Percentiles rank a stretch among this genome's conserved stretches.
phyloP scores from a whole-genome alignment of 2,329 filamentous ascomycete species.

The Truncatella angustata region DNA sequence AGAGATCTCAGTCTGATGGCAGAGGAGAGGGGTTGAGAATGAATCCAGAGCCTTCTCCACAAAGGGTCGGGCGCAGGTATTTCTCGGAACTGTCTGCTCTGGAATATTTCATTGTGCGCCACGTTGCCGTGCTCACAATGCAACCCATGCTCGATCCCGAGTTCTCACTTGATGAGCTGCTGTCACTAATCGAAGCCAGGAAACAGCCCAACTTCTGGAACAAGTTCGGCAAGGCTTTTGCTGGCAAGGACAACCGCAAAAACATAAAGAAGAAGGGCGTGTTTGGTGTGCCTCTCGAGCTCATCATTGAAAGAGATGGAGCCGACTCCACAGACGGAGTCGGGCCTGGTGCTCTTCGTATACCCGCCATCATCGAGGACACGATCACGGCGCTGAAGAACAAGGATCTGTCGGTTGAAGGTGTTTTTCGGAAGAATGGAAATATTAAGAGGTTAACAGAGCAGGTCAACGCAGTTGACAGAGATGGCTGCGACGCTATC shows the following conservation, averaged over 20 bases:
- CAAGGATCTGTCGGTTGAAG: slow-evolving; percentile 98
- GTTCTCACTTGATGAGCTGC: slow-evolving; percentile 90
- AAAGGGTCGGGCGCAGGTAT: slow-evolving; percentile 69
- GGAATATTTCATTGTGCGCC: slow-evolving; percentile 96
- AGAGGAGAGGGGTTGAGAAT: slow-evolving; percentile 50
- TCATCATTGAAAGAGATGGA: slow-evolving; percentile 87
- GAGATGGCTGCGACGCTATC: slow-evolving; percentile 78
- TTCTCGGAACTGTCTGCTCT: slow-evolving; percentile 94
- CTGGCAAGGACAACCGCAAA: slow-evolving; percentile 76
- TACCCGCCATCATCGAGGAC: slow-evolving; percentile 94
- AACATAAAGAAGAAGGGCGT: slow-evolving; percentile 86
- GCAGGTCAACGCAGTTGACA: slow-evolving; percentile 81
- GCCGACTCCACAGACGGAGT: slow-evolving; percentile 98
- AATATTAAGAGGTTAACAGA: slow-evolving; percentile 95
- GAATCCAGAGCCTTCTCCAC: slow-evolving; percentile 49
- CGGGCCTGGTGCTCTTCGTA: slow-evolving; percentile 83
- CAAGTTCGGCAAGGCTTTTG: slow-evolving; percentile 92
- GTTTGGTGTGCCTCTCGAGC: slow-evolving; percentile 85
- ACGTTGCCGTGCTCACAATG: slow-evolving; percentile 92
- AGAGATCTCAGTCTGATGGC: slow-evolving; percentile 57
- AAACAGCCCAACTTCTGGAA: slow-evolving; percentile 94
- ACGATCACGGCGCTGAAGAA: slow-evolving; percentile 92
- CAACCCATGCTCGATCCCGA: slow-evolving; percentile 86
- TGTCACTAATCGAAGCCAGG: slow-evolving; percentile 88
- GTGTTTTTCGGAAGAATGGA: slow-evolving; percentile 98